These are phyloP conservation scores for Cutaneotrichosporon sp. DNA, from an alignment of 1,284 basidiomycete species.

Conservation along the genomic window DNA sequence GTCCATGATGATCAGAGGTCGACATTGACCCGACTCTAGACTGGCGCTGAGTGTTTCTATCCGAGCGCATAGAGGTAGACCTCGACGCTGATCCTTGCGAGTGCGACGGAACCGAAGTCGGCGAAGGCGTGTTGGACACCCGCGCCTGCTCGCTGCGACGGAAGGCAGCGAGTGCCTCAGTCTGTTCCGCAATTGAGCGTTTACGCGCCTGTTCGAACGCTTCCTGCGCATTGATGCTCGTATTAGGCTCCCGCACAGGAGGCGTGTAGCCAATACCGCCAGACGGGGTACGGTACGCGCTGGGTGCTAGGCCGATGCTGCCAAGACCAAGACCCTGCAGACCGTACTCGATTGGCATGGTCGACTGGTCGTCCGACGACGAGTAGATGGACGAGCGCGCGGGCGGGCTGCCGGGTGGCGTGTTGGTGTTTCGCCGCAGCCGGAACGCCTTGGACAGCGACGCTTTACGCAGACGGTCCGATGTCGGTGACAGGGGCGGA, in stretches of 20 bases:
- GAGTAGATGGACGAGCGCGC: not conserved
- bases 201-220: conserved; percentile 24
- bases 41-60: too few relatives aligned
- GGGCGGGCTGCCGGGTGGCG: conserved; percentile 4
- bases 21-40: too few relatives aligned
- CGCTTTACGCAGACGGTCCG: conserved; percentile 2
- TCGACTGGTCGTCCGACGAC: conserved; percentile 1
- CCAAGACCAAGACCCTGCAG: conserved; percentile 11
- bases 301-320: conserved; percentile 3
- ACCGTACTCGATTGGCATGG: conserved; percentile 6
- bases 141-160: conserved; percentile 14
- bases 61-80: too few relatives aligned
- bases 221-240: conserved; percentile 23
- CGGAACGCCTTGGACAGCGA: conserved; percentile 13
- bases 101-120: not conserved
- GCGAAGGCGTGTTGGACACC: not conserved
- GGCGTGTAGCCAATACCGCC: conserved; percentile 21
- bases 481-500: not conserved
- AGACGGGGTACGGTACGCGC: conserved; percentile 14
- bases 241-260: conserved; percentile 10
- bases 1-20: too few relatives aligned
- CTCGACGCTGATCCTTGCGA: not conserved
- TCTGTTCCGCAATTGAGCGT: conserved; percentile 24
- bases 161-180: conserved; percentile 30
- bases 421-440: conserved; percentile 2